Evolutionary conservation across 1,139 yeast genomes (phyloP), one percentile per base, ranked within the genome.

Genomic region (Candida tropicalis): DNA sequence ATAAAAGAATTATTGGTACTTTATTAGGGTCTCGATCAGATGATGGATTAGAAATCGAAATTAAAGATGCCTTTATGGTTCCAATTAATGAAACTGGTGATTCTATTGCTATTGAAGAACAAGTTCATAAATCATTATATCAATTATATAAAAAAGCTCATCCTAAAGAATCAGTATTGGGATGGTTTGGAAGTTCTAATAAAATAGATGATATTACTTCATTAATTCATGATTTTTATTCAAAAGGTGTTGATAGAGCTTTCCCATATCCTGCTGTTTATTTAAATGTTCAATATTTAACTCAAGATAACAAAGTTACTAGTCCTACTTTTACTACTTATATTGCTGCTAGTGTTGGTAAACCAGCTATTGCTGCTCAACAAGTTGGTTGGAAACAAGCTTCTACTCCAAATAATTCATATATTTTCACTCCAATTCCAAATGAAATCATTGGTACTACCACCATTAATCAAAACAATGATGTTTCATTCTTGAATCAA

Each of bases 211-310:
- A 82, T 48, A 79, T 85, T 60, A 82, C 95, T 20, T 87, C 88
- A n/a, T 76, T 89, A 54, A 82, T 89, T 58, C 96, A 89, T 62
- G 95, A 86, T 59, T 86, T 88, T 61, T 89, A 85, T 66, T 75
- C 84, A 36, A 85, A 84, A 63, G 80, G 79, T n/a, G 57, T 76
- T 33, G 87, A 82, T 58, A 79, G 87, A 49, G 83, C 90, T 5
- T 79, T 65, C 60, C 93, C 95, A 27, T 75, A 77, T 62, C 91
- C 95, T 25, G 91, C 95, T 43, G 77, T 89, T 49, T 90, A 87
- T 63, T 70, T 89, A 58, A 87, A 93, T 39, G 75, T 77, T 40
- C 68, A 69, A 37, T 73, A 61, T 57, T 54, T 65, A 52, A 70
- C 74, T 48, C 66, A 79, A 43, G 68, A 73, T 16, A 50, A 55